Base-by-base conservation (phyloP, 371 early-diverging fungal genomes). In the Mucor racemosus region DNA sequence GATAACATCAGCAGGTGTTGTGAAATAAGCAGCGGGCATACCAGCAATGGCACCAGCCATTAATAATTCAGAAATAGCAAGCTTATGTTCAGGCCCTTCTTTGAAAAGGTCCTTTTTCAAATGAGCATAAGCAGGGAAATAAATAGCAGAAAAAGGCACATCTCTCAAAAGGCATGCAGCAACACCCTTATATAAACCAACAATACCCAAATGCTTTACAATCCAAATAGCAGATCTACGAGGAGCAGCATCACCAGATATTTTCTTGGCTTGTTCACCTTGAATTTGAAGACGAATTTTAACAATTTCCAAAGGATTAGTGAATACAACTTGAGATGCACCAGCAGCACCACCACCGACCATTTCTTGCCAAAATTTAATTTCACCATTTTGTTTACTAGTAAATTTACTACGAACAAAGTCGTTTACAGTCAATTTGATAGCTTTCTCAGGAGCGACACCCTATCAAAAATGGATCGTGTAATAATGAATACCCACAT, bases 371-470 rank as follows among this genome's bases (percentile, higher is more conserved):
- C 84, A 84, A 39, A 94, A 79, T 39, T 90, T 74, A 57, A 97
- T 90, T 48, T 89, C 81, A 3, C 97, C 94, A 0, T 87, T 90
- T 14, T 91, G 74, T 56, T 76, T 78, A 65, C 91, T 84, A 8
- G 81, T 88, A 54, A 93, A 77, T 36, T 88, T 85, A n/a, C 84
- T 74, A 57, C 99, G 88, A 4, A 96, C 89, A 69, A 95, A 87
- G 78, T 97, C 98, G 77, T 98, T 99, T 75, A 98, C 91, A 5
- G 98, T 96, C 67, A 99, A 80, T 75, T 99, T 99, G 84, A 99
- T 98, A 55, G 99, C 99, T 82, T 99, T 98, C 78, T 99, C 99
- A 5, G 99, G 99, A 11, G 99, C 97, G 62, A 97, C 97, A 66
- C 94, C 93, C 84, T 84, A 74, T 31, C 13, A 19, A 38, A 10